Conservation (phyloP, 177 flowering plant genomes). For the Vitis hybrid region DNA sequence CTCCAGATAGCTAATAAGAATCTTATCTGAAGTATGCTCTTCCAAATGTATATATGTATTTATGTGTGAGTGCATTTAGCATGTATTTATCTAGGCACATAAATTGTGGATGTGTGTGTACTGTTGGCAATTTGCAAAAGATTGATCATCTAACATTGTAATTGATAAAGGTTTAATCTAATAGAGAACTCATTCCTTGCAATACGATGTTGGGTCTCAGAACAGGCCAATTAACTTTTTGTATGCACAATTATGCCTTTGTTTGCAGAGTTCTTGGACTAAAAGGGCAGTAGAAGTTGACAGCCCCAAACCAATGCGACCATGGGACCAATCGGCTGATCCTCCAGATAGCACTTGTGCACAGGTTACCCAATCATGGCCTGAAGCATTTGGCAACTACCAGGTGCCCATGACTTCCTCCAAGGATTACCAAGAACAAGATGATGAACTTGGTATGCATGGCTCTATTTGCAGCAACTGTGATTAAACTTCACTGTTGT, state of each 20-base stretch:
- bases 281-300: conserved; percentile 54
- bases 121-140: no score
- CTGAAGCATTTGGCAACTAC: conserved; percentile 30
- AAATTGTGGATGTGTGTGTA: no score
- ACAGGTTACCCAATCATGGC: conserved; percentile 43
- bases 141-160: no score
- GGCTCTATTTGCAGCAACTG: not conserved
- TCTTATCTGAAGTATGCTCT: no score
- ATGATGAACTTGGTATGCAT: conserved; percentile 37
- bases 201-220: no score
- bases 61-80: no score
- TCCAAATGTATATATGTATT: no score
- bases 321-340: conserved; percentile 32
- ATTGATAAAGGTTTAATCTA: no score
- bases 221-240: no score
- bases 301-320: conserved; percentile 35
- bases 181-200: no score
- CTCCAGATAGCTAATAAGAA: no score
- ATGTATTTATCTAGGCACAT: no score
- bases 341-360: conserved; percentile 58
- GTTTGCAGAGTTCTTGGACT: conserved; percentile 67
- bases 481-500: not conserved
- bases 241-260: not conserved
- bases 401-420: conserved; percentile 21
- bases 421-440: conserved; percentile 27